phyloP scores from a whole-genome alignment of 768 basidiomycete genomes.

The Pluteus cervinus region DNA sequence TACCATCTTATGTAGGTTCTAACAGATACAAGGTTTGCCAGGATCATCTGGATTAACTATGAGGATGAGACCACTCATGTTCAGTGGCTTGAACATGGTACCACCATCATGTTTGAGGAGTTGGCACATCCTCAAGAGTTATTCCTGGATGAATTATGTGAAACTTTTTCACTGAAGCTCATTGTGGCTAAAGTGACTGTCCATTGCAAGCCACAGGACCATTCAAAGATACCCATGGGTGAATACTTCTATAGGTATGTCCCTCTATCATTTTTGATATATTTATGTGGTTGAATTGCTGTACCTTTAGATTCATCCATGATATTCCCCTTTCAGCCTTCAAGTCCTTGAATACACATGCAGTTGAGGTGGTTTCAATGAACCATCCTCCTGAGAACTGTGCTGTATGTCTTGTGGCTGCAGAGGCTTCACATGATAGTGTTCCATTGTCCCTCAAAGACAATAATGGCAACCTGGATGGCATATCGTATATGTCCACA shows the following conservation, averaged over 20 bases:
- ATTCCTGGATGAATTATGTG: conserved; percentile 54
- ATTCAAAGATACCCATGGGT: conserved; percentile 20
- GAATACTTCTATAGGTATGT: conserved; percentile 57
- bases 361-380: conserved; percentile 15
- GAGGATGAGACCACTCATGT: conserved; percentile 46
- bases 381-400: conserved; percentile 47
- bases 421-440: conserved; percentile 25
- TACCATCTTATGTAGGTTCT: background rate
- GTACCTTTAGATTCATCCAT: conserved; percentile 42
- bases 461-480: conserved; percentile 21
- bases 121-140: conserved; percentile 60
- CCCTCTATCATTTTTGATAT: conserved; percentile 1
- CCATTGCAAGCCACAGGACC: conserved; percentile 22
- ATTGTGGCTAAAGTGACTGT: conserved; percentile 47
- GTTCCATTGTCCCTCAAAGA: conserved; percentile 25
- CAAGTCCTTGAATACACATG: conserved; percentile 29
- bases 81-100: conserved; percentile 72
- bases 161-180: conserved; percentile 26
- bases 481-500: conserved; percentile 38
- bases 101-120: conserved; percentile 54
- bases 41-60: conserved; percentile 48
- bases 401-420: conserved; percentile 32
- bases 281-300: conserved; percentile 3
- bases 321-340: conserved; percentile 40
- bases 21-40: conserved; percentile 51